Conservation (phyloP, 805 yeast species). For the Sugiyamaella boreocaroliniensis region DNA sequence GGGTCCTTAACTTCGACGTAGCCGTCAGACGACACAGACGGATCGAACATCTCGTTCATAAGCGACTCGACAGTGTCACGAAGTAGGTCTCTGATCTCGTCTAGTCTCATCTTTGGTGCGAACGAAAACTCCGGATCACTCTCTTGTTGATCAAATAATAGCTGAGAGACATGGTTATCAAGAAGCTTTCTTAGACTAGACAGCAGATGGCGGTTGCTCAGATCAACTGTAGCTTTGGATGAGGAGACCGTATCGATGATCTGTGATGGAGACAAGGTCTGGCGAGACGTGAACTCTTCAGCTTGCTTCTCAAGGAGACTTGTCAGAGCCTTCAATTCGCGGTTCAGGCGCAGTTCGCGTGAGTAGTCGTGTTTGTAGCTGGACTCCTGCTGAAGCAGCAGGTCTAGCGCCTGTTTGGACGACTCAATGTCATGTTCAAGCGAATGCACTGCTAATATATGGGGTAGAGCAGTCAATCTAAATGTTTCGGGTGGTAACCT, state of each 20-base stretch:
- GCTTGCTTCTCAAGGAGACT: conserved; percentile 1
- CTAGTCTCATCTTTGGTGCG: not conserved
- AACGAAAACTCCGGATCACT: not conserved
- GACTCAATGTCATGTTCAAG: conserved; percentile 3
- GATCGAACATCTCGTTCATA: conserved; percentile 17
- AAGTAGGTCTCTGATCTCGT: conserved; percentile 1
- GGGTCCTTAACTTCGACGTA: conserved; percentile 10
- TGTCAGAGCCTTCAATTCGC: conserved; percentile 3
- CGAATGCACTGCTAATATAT: conserved; percentile 1
- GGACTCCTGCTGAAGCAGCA: not conserved
- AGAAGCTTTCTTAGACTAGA: conserved; percentile 3
- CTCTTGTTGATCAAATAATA: not conserved
- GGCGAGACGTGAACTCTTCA: not conserved
- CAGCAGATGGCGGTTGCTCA: not conserved
- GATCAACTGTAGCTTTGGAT: not conserved
- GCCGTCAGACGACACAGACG: conserved; percentile 4
- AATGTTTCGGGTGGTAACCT: not conserved
- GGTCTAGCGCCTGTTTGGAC: not conserved
- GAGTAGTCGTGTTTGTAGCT: not conserved
- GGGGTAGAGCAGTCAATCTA: not conserved
- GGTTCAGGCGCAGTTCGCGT: conserved; percentile 1
- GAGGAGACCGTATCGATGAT: not conserved
- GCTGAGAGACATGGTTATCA: not conserved
- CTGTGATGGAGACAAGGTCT: not conserved
- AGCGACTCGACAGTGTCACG: conserved; percentile 7